phyloP scores from a whole-genome alignment of 2,329 filamentous ascomycete genomes.

The Pyrenochaeta sp. region DNA sequence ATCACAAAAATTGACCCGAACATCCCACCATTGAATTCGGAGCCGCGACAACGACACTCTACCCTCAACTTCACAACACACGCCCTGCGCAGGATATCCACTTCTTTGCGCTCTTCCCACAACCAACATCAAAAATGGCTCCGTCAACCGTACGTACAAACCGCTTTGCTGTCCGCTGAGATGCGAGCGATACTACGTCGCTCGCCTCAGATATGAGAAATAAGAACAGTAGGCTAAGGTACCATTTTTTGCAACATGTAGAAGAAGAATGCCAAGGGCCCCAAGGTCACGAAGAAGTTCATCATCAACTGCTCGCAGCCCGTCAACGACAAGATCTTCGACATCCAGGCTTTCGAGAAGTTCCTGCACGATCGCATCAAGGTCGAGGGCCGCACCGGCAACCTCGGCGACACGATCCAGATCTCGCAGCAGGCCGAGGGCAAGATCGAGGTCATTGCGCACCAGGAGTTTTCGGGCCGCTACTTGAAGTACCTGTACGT shows the following conservation, averaged over 20 bases:
- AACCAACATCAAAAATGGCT: conserved; percentile 78
- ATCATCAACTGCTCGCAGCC: conserved; percentile 99
- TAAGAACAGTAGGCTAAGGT: conserved; percentile 96
- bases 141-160: conserved; percentile 85
- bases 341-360: conserved; percentile 98
- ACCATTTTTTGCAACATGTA: conserved; percentile 50
- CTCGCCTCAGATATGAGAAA: conserved; percentile 37
- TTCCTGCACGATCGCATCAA: conserved; percentile 99
- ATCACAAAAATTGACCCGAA: conserved; percentile 27
- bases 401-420: conserved; percentile 92
- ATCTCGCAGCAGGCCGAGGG: conserved; percentile 93
- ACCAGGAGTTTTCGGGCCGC: conserved; percentile 97
- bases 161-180: conserved; percentile 90
- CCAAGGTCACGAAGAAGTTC: conserved; percentile 94
- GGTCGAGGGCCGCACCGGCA: conserved; percentile 97
- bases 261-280: conserved; percentile 66
- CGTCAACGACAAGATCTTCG: conserved; percentile 99
- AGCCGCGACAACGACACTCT: neutral
- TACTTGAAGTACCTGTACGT: conserved; percentile 99
- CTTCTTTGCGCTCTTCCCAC: conserved; percentile 75
- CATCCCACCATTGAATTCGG: conserved; percentile 1
- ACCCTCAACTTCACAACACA: conserved; percentile 20
- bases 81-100: conserved; percentile 82
- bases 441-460: conserved; percentile 97
- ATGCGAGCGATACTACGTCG: conserved; percentile 19